Base-by-base conservation (phyloP, 148 eudicot species). In the Cornus kousa region DNA sequence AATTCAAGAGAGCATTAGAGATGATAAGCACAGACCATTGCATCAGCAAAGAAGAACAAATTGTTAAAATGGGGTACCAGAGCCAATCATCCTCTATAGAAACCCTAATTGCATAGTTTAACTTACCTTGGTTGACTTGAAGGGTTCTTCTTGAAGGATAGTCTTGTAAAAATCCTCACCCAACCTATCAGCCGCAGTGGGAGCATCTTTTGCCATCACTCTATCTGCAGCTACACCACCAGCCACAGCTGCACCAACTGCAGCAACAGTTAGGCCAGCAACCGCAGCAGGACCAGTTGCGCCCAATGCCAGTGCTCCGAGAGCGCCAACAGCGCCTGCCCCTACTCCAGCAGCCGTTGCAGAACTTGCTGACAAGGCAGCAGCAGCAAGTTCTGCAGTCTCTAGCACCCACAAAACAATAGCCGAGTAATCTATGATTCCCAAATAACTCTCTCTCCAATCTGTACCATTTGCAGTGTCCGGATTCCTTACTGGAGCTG, bases 151-250 rank as follows among this genome's bases (percentile, higher is more conserved):
- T 78, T 93, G 87, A 39, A 95, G 88, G 22, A 96, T 87, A 60
- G 92, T 94, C 85, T 89, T 92, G 77, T 91, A 96, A 70, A 96
- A 96, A 74, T 96, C 99, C 77, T 90, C 91, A 5, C 98, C 99
- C 71, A 96, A 82, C 46, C 87, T 86, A 80, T 86, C 77, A 9
- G 91, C 99, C 1, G 98, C 99, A 5, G 94, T 86, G 0, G 93
- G 84, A 17, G 92, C 97, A 76, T 96, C 97, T 82, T 86, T 92
- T 40, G 90, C 97, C 37, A 85, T 78, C 50, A 87, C 94, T 77
- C 73, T 87, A 32, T 95, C 95, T 0, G 86, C 92, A 24, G 88
- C 93, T 74, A 90, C 74, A 5, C 97, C 97, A 12, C 97, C 99
- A 13, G 90, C 97, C 31, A 88, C 87, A 3, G 99, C 99, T 10